These are phyloP conservation scores for Draba incana DNA, from an alignment of 345 rosid genomes.

Conservation along the genomic window DNA sequence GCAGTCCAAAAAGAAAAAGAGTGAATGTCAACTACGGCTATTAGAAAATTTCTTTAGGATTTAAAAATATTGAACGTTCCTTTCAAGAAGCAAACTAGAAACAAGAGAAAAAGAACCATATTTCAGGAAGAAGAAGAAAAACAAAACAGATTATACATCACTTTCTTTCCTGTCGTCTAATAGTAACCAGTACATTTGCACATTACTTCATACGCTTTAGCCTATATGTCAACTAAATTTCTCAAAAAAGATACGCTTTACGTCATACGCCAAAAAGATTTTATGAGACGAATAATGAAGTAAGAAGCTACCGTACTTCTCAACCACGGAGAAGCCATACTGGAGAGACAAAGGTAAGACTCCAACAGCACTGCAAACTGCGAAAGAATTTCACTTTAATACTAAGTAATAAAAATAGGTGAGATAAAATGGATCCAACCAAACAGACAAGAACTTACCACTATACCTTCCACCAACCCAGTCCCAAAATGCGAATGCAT, in stretches of 20 bases:
- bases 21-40: not conserved
- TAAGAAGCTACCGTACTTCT: conserved; percentile 70
- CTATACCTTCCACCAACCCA: conserved; percentile 99
- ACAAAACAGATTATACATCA: conserved; percentile 1
- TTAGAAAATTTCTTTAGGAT: conserved; percentile 15
- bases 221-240: not conserved
- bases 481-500: conserved; percentile 99
- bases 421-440: conserved; percentile 21
- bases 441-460: conserved; percentile 54
- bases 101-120: not conserved
- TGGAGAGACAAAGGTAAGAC: conserved; percentile 91
- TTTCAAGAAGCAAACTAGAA: not conserved
- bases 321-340: conserved; percentile 85
- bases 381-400: conserved; percentile 35
- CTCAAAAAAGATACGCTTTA: not conserved
- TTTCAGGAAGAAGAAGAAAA: not conserved
- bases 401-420: conserved; percentile 24
- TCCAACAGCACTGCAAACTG: conserved; percentile 99
- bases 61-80: not conserved
- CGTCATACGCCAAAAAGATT: not conserved
- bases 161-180: not conserved
- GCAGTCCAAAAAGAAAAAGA: conserved; percentile 12
- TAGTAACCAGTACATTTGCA: not conserved
- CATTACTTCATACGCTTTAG: not conserved
- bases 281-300: conserved; percentile 24